Evolutionary conservation across 192 early-diverging fungal species (phyloP).

Genomic region (Entomortierella chlamydospora): DNA sequence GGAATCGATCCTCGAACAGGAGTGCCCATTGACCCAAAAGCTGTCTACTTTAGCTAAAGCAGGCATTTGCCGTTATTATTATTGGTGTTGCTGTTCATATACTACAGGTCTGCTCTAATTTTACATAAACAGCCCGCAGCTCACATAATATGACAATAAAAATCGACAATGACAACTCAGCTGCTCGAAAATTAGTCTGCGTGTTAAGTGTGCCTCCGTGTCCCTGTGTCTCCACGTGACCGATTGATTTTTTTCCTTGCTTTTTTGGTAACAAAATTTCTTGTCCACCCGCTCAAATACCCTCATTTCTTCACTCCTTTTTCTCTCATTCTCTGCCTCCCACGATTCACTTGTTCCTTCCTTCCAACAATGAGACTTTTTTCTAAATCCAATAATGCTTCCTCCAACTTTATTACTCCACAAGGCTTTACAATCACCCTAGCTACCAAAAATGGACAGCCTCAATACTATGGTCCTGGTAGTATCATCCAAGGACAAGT

Average conservation of each 20-base stretch:
- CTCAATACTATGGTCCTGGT: constrained; percentile 27
- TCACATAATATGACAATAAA: too few species aligned
- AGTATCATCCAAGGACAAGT: constrained; percentile 26
- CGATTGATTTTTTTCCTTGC: too few species aligned
- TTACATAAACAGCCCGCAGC: too few species aligned
- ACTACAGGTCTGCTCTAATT: too few species aligned
- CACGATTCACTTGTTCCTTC: not conserved
- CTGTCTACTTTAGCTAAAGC: constrained; percentile 65
- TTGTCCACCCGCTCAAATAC: not conserved
- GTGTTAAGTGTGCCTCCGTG: too few species aligned
- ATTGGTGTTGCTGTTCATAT: too few species aligned
- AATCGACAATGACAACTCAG: too few species aligned
- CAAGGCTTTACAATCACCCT: constrained; percentile 15
- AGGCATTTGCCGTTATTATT: too few species aligned
- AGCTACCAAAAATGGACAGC: constrained; percentile 15
- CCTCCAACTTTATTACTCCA: constrained; percentile 22
- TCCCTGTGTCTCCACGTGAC: too few species aligned
- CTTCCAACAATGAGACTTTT: constrained; percentile 22
- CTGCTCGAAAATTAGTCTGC: too few species aligned
- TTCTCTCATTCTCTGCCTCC: not conserved
- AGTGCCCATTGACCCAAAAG: constrained; percentile 66
- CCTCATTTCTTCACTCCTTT: not conserved
- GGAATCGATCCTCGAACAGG: constrained; percentile 71
- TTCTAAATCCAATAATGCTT: constrained; percentile 9
- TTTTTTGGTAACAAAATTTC: too few species aligned